Percentiles rank a stretch among this genome's conserved stretches.
These are phyloP conservation scores for Phytophthora pini DNA, from an alignment of 352 stramenopile species.

Conservation along the genomic window DNA sequence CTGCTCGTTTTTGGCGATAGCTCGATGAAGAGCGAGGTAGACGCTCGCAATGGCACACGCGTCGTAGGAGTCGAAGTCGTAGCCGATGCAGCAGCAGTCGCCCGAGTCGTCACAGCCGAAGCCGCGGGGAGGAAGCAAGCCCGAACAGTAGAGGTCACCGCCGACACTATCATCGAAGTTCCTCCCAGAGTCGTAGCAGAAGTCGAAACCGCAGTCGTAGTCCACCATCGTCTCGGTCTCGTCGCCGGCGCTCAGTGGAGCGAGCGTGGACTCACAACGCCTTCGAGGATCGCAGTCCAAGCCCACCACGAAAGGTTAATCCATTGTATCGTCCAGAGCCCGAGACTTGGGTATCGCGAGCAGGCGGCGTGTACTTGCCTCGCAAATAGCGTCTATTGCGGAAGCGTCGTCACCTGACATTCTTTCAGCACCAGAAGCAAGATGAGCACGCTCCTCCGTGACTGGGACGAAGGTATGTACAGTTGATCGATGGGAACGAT, in stretches of 20 bases:
- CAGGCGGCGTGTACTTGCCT: slow-evolving; percentile 81
- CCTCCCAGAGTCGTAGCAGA: slow-evolving; percentile 23
- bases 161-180: slow-evolving; percentile 15
- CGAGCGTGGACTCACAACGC: slow-evolving; percentile 75
- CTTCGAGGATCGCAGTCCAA: slow-evolving; percentile 79
- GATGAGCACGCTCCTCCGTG: slow-evolving; percentile 57
- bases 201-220: slow-evolving; percentile 41
- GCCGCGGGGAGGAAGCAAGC: background rate
- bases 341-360: slow-evolving; percentile 76
- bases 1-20: slow-evolving; percentile 23
- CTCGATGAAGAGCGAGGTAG: slow-evolving; percentile 49
- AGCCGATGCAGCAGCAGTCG: slow-evolving; percentile 20
- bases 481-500: slow-evolving; percentile 1
- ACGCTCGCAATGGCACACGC: background rate
- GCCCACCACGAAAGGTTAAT: slow-evolving; percentile 61
- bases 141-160: slow-evolving; percentile 1
- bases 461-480: slow-evolving; percentile 74
- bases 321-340: slow-evolving; percentile 75
- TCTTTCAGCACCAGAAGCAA: background rate
- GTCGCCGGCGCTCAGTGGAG: slow-evolving; percentile 32
- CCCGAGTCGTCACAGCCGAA: slow-evolving; percentile 12
- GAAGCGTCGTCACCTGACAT: slow-evolving; percentile 18
- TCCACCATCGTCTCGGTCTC: slow-evolving; percentile 15
- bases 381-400: slow-evolving; percentile 35
- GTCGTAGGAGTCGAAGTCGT: slow-evolving; percentile 26